Conservation (phyloP, 371 early-diverging fungal species). For the Actinomortierella wolfii region DNA sequence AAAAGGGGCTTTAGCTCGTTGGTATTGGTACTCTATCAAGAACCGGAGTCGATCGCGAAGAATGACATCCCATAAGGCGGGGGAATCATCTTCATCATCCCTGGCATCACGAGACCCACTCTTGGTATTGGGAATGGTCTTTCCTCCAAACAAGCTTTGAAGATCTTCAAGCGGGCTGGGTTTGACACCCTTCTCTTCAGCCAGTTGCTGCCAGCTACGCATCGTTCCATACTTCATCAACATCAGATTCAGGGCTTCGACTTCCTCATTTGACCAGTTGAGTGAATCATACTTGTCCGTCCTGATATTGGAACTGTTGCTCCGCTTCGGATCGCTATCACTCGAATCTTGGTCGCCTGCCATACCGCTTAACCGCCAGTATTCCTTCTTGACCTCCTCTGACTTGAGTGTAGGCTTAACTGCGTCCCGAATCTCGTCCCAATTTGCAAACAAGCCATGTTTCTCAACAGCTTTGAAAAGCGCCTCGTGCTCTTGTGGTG, state of each 20-base stretch:
- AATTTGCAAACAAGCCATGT: slow-evolving; percentile 32
- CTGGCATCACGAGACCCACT: too few relatives aligned
- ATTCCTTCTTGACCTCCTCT: slow-evolving; percentile 31
- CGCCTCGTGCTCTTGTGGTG: slow-evolving; percentile 20
- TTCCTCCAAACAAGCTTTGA: too few relatives aligned
- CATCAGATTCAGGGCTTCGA: slow-evolving; percentile 12
- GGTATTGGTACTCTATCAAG: slow-evolving; percentile 26
- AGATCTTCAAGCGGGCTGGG: too few relatives aligned
- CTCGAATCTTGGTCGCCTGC: not conserved
- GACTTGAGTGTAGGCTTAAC: slow-evolving; percentile 27
- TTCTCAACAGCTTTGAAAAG: slow-evolving; percentile 30
- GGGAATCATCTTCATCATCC: too few relatives aligned
- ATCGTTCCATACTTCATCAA: slow-evolving; percentile 27
- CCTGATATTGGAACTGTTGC: not conserved
- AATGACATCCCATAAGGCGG: too few relatives aligned
- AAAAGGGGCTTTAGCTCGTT: slow-evolving; percentile 4
- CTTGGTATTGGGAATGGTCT: too few relatives aligned
- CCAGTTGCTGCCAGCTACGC: slow-evolving; percentile 14
- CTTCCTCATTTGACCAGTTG: slow-evolving; percentile 23
- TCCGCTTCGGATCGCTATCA: not conserved
- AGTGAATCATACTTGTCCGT: not conserved
- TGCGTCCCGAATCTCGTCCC: slow-evolving; percentile 19
- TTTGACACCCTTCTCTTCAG: slow-evolving; percentile 6
- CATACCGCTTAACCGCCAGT: slow-evolving; percentile 29
- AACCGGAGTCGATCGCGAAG: slow-evolving; percentile 12